Conservation (phyloP, 345 rosid species). For the Lepidium africanum region DNA sequence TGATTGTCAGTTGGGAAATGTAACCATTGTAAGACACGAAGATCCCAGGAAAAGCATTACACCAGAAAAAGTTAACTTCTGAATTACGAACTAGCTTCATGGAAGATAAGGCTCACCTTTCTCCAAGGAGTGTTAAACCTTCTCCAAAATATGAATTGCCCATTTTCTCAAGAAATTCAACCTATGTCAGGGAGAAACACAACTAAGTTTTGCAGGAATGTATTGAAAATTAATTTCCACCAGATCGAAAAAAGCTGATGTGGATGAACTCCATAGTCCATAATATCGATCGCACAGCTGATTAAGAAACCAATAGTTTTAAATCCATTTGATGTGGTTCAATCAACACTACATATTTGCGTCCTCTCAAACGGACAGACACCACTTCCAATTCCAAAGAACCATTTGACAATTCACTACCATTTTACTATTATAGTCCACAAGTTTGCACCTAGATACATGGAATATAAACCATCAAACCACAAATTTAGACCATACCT, state of each 20-base stretch:
- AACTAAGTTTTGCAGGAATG: neutral
- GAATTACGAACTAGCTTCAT: neutral
- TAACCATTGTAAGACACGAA: neutral
- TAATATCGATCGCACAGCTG: neutral
- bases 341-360: neutral
- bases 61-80: neutral
- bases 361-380: neutral
- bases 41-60: neutral
- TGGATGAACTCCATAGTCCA: neutral
- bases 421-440: neutral
- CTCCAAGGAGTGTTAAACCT: conserved; percentile 80
- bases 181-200: conserved; percentile 33
- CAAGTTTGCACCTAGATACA: neutral
- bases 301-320: neutral
- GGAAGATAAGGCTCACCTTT: conserved; percentile 38
- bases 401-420: neutral
- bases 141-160: conserved; percentile 60
- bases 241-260: neutral
- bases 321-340: neutral
- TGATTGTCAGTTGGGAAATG: neutral
- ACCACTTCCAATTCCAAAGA: neutral
- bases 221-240: neutral
- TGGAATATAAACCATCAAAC: neutral
- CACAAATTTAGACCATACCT: conserved; percentile 39
- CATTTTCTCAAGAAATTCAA: conserved; percentile 53